Percentiles rank a stretch among this genome's conserved stretches.
phyloP scores from a whole-genome alignment of 768 basidiomycete species.

The Amanita thiersii region DNA sequence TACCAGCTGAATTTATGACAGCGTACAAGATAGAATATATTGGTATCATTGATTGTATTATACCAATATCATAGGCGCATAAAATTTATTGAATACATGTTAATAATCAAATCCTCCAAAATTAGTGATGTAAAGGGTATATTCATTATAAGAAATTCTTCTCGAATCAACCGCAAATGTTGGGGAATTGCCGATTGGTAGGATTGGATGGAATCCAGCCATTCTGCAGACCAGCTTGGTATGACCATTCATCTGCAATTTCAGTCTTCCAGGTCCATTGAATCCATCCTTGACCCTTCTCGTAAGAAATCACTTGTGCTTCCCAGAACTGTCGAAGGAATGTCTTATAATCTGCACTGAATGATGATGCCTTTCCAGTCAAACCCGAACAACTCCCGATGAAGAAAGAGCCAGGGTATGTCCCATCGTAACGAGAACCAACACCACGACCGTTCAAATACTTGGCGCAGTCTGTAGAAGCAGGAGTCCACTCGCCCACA shows the following conservation, averaged over 20 bases:
- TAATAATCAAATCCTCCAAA: background rate
- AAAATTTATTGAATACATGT: no score
- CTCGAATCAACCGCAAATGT: slow-evolving; percentile 43
- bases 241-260: slow-evolving; percentile 83
- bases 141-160: slow-evolving; percentile 2
- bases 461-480: slow-evolving; percentile 68
- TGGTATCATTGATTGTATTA: no score
- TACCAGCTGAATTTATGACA: no score
- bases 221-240: slow-evolving; percentile 67
- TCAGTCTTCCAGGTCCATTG: slow-evolving; percentile 87
- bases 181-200: slow-evolving; percentile 42
- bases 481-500: slow-evolving; percentile 86
- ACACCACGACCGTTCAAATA: slow-evolving; percentile 79
- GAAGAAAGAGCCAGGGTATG: slow-evolving; percentile 49
- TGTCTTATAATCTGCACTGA: slow-evolving; percentile 71
- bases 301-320: slow-evolving; percentile 70
- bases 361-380: slow-evolving; percentile 68
- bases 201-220: slow-evolving; percentile 79
- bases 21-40: no score
- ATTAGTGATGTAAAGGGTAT: background rate
- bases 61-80: no score
- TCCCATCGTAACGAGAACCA: slow-evolving; percentile 60
- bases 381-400: slow-evolving; percentile 70
- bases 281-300: slow-evolving; percentile 66
- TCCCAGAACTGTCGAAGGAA: slow-evolving; percentile 82